These are phyloP conservation scores for Aspergillus coremiiformis DNA, from an alignment of 495 filamentous ascomycete genomes.

Conservation along the genomic window DNA sequence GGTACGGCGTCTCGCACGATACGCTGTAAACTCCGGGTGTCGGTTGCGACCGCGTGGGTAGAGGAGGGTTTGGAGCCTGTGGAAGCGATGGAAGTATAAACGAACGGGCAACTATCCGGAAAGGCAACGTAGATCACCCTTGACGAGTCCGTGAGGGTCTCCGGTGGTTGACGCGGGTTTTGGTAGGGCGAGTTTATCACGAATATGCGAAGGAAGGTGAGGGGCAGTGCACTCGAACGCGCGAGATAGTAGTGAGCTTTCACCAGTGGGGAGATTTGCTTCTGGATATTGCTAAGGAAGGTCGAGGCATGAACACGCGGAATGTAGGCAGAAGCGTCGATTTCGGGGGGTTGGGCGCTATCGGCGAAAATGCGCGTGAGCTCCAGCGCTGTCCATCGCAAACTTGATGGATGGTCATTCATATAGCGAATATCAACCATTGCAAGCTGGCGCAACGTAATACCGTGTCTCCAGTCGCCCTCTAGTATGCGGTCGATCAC, in stretches of 20 bases:
- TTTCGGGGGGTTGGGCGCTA: conserved; percentile 3
- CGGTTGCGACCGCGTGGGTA: conserved; percentile 33
- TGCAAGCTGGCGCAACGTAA: conserved; percentile 70
- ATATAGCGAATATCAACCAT: conserved; percentile 73
- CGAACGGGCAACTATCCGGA: conserved; percentile 64
- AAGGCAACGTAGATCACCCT: conserved; percentile 70
- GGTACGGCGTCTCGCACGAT: conserved; percentile 67
- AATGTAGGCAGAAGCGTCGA: conserved; percentile 42
- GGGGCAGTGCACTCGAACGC: conserved; percentile 51
- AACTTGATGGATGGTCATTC: conserved; percentile 63
- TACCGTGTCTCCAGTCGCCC: conserved; percentile 74
- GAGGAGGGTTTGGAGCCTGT: conserved; percentile 23
- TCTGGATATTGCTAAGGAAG: conserved; percentile 66
- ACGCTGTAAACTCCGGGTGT: conserved; percentile 57
- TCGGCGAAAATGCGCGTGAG: conserved; percentile 36
- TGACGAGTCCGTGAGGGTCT: conserved; percentile 45
- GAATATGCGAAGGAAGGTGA: conserved; percentile 68
- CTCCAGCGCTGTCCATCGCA: conserved; percentile 70
- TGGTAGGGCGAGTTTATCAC: conserved; percentile 69
- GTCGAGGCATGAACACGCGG: conserved; percentile 70
- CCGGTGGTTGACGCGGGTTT: conserved; percentile 30
- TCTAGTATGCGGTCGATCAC: conserved; percentile 68
- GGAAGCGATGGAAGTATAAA: conserved; percentile 59
- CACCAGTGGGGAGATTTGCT: conserved; percentile 61
- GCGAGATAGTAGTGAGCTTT: conserved; percentile 75